Evolutionary conservation across 345 rosid species (phyloP).

Genomic region (Gynandropsis gynandra): DNA sequence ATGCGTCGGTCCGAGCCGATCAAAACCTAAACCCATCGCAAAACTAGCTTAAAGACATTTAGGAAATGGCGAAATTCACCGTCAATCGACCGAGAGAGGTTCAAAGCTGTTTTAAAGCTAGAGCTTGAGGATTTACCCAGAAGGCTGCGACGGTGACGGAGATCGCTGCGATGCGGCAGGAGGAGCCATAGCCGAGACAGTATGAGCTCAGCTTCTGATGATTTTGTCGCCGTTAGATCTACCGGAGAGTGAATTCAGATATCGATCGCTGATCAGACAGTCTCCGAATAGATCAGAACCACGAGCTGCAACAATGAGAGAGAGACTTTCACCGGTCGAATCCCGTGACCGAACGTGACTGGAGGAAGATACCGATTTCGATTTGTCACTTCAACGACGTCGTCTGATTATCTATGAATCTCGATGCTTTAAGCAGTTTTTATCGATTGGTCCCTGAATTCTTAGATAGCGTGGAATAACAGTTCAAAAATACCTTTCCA

Average conservation of each 20-base stretch:
- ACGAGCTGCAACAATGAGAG: constrained; percentile 10
- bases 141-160: constrained; percentile 92
- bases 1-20: constrained; percentile 3
- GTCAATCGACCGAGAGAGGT: background rate
- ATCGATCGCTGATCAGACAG: constrained; percentile 21
- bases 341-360: constrained; percentile 19
- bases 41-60: background rate
- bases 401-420: too few relatives aligned
- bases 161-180: constrained; percentile 71
- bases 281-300: constrained; percentile 18
- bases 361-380: constrained; percentile 17
- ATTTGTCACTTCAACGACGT: background rate
- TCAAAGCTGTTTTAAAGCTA: background rate
- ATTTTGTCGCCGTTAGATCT: constrained; percentile 20
- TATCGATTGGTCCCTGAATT: too few relatives aligned
- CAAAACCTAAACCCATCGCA: constrained; percentile 4
- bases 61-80: background rate
- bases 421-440: too few relatives aligned
- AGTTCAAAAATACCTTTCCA: too few relatives aligned
- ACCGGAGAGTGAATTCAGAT: constrained; percentile 14
- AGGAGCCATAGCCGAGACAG: constrained; percentile 62
- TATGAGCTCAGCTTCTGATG: background rate
- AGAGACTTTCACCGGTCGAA: constrained; percentile 24
- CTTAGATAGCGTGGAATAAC: too few relatives aligned
- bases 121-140: constrained; percentile 51